Conservation (phyloP, 202 grass and related monocot genomes). For the Brachypodium distachyon region DNA sequence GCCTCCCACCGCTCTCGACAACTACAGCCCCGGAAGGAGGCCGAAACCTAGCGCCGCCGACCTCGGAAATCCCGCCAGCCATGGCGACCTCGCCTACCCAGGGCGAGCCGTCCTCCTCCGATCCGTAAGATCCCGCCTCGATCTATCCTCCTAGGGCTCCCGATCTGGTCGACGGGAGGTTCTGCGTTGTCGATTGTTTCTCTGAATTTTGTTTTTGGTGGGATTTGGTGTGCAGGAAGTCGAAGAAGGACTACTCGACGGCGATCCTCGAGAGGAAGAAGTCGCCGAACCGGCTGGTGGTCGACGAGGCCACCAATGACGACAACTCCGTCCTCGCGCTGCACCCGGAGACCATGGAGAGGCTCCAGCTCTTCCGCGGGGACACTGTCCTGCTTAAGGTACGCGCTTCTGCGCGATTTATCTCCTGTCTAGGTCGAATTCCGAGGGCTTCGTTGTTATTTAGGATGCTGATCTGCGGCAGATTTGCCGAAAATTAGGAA, state of each 20-base stretch:
- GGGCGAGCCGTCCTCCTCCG: slow-evolving; percentile 51
- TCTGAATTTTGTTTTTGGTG: background rate
- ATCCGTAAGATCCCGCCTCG: slow-evolving; percentile 49
- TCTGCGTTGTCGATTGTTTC: background rate
- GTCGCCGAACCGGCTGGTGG: slow-evolving; percentile 77
- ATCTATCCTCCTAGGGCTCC: background rate
- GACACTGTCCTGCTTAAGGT: slow-evolving; percentile 93
- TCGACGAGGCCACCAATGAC: slow-evolving; percentile 89
- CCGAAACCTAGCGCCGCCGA: background rate
- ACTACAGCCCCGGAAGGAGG: background rate
- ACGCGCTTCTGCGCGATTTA: background rate
- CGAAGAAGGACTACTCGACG: slow-evolving; percentile 90
- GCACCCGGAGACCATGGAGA: slow-evolving; percentile 89
- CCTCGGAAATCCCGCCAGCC: background rate
- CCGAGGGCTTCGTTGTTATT: background rate
- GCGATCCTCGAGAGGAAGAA: slow-evolving; percentile 94
- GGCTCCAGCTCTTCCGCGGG: slow-evolving; percentile 81
- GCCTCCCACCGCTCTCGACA: background rate
- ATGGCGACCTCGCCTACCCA: slow-evolving; percentile 51
- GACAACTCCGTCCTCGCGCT: slow-evolving; percentile 81
- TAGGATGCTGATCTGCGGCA: background rate
- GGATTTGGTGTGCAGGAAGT: slow-evolving; percentile 44
- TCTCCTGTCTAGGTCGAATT: background rate
- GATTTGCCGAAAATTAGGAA: background rate
- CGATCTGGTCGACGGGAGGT: background rate